Conservation (phyloP, 2,329 filamentous ascomycete species). For the Pseudocercospora macadamiae region DNA sequence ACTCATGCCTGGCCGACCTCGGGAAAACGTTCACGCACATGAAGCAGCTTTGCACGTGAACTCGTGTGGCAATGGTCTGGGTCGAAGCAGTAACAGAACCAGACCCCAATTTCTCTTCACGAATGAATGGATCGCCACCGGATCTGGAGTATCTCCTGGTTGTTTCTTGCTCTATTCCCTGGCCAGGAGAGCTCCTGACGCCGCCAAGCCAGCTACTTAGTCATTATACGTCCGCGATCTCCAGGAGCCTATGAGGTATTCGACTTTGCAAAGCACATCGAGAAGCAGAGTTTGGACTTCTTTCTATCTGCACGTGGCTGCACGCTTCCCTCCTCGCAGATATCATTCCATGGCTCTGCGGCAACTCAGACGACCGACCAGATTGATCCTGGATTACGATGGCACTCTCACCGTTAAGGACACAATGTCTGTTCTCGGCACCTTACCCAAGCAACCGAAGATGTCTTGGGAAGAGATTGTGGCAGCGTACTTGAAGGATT, state of each 20-base stretch:
- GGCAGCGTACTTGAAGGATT: slow-evolving; percentile 47
- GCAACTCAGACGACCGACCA: slow-evolving; percentile 20
- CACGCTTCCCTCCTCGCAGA: neutral
- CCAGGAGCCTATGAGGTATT: neutral
- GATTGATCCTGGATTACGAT: slow-evolving; percentile 51
- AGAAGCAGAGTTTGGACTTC: neutral
- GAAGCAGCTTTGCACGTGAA: neutral
- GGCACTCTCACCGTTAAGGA: slow-evolving; percentile 51
- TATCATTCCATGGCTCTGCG: slow-evolving; percentile 10
- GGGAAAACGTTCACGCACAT: neutral
- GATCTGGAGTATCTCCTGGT: neutral
- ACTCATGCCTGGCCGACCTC: neutral
- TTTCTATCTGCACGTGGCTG: neutral
- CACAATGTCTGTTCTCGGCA: slow-evolving; percentile 48
- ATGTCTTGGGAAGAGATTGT: slow-evolving; percentile 42
- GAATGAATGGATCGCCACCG: neutral
- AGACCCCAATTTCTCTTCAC: neutral
- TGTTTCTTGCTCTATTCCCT: neutral
- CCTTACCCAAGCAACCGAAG: slow-evolving; percentile 37
- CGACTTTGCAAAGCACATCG: slow-evolving; percentile 5
- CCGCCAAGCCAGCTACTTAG: neutral
- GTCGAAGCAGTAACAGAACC: neutral
- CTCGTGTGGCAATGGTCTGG: neutral
- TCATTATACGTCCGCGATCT: neutral
- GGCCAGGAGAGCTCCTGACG: neutral